Base-by-base conservation (phyloP, 805 yeast genomes). In the Wickerhamiella vanderwaltii region DNA sequence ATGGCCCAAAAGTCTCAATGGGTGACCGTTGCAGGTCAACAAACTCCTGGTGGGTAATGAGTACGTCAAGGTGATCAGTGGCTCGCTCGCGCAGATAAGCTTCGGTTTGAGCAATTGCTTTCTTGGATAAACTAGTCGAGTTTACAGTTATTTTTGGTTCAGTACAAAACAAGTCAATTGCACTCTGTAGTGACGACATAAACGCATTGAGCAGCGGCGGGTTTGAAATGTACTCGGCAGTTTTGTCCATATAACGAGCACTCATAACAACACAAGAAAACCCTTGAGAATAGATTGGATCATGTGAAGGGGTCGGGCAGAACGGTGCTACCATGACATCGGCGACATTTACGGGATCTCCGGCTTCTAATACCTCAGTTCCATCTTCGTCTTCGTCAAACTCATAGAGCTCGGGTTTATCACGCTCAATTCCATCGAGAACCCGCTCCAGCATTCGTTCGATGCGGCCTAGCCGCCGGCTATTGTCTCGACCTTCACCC, bases 371-470 rank as follows among this genome's bases (percentile, higher is more conserved):
- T 7, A 29, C 39, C 18, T n/a, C 29, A 9, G 24, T 34, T 13
- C 18, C 18, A 6, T 20, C 31, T n/a, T n/a, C n/a, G n/a, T n/a
- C n/a, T n/a, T n/a, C n/a, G n/a, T n/a, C n/a, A 23, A 26, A 23
- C 11, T 36, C 44, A 16, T 16, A 20, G 33, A 29, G 17, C 25
- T 30, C 31, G 17, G 39, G 32, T 15, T 29, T 22, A 18, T 33
- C 29, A 11, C 36, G 13, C 6, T 33, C 26, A 12, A 20, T 20
- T 5, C 17, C 36, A 13, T 45, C 15, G 42, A 39, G 11, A 55
- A 48, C 18, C 42, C 40, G 39, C 17, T 43, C 47, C 11, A 57
- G 50, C 50, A 57, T 41, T 6, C 41, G 29, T 45, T 58, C 62
- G 19, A 57, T 48, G 17, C 56, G 47, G 30, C 38, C 45, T 22